phyloP scores from a whole-genome alignment of 108 stramenopile genomes.

The Craspedostauros australis region DNA sequence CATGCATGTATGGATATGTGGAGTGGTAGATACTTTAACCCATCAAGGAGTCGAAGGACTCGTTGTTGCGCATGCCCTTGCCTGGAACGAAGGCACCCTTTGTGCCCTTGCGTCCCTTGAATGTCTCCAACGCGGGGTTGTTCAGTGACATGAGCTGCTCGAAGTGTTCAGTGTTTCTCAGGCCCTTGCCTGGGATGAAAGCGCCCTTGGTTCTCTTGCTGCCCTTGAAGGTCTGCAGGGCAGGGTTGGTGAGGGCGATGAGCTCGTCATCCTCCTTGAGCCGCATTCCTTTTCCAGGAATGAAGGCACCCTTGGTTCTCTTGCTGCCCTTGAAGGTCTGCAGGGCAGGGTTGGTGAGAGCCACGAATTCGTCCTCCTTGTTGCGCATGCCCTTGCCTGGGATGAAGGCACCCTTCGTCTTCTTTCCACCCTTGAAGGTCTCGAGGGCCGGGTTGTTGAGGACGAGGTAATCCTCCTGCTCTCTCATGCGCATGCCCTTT shows the following conservation, averaged over 20 bases:
- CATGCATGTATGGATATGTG: too few species aligned
- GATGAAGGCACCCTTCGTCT: slow-evolving; percentile 24
- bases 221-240: slow-evolving; percentile 35
- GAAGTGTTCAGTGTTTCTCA: slow-evolving; percentile 20
- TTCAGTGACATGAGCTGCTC: slow-evolving; percentile 32
- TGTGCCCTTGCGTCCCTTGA: slow-evolving; percentile 24
- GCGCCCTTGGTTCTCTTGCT: slow-evolving; percentile 19
- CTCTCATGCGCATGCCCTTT: too few species aligned
- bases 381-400: slow-evolving; percentile 47
- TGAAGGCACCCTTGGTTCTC: slow-evolving; percentile 29
- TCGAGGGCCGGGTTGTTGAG: slow-evolving; percentile 37
- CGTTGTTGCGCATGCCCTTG: slow-evolving; percentile 30
- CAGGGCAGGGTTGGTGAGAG: slow-evolving; percentile 33
- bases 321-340: slow-evolving; percentile 36
- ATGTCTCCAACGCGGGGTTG: slow-evolving; percentile 38
- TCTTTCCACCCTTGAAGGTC: slow-evolving; percentile 31
- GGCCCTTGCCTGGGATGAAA: slow-evolving; percentile 45
- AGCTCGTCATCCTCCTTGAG: slow-evolving; percentile 17
- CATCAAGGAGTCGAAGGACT: slow-evolving; percentile 21
- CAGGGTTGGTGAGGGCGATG: slow-evolving; percentile 32
- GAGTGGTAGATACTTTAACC: too few species aligned
- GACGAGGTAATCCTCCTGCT: too few species aligned
- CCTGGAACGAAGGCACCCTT: slow-evolving; percentile 36
- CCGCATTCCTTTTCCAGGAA: slow-evolving; percentile 44
- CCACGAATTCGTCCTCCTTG: slow-evolving; percentile 27